Percentiles rank a stretch among this genome's conserved stretches.
These are phyloP conservation scores for Trifolium repens DNA, from an alignment of 306 rosid genomes.

Conservation along the genomic window DNA sequence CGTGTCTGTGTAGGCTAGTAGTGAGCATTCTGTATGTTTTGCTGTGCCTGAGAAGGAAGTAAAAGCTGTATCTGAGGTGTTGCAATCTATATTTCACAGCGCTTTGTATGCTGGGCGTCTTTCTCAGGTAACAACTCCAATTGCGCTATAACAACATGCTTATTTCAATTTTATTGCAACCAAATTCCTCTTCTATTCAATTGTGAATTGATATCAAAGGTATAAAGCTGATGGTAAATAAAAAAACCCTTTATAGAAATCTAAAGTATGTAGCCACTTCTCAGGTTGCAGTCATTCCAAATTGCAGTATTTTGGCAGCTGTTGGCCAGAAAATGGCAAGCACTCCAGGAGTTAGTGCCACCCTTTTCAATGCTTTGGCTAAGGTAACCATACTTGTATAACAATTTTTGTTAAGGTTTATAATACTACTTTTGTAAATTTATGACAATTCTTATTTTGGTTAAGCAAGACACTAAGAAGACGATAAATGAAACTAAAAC, in stretches of 20 bases:
- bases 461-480: not conserved
- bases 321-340: conserved; percentile 99
- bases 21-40: conserved; percentile 98
- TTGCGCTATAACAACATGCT: conserved; percentile 13
- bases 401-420: conserved; percentile 21
- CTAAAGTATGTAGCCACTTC: conserved; percentile 34
- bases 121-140: conserved; percentile 75
- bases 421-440: not conserved
- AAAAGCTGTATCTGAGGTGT: conserved; percentile 86
- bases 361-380: conserved; percentile 95
- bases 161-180: conserved; percentile 12
- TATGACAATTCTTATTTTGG: not conserved
- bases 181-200: conserved; percentile 26
- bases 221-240: not conserved
- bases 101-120: conserved; percentile 95
- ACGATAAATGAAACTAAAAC: not conserved
- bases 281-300: conserved; percentile 85
- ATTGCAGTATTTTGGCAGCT: conserved; percentile 96
- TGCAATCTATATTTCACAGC: conserved; percentile 81
- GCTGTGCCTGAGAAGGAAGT: conserved; percentile 99
- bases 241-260: not conserved
- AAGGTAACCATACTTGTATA: conserved; percentile 57
- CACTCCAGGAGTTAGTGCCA: conserved; percentile 98
- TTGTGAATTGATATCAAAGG: conserved; percentile 8
- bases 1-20: conserved; percentile 80